phyloP scores from a whole-genome alignment of 768 basidiomycete species.

The Boletus sp. region DNA sequence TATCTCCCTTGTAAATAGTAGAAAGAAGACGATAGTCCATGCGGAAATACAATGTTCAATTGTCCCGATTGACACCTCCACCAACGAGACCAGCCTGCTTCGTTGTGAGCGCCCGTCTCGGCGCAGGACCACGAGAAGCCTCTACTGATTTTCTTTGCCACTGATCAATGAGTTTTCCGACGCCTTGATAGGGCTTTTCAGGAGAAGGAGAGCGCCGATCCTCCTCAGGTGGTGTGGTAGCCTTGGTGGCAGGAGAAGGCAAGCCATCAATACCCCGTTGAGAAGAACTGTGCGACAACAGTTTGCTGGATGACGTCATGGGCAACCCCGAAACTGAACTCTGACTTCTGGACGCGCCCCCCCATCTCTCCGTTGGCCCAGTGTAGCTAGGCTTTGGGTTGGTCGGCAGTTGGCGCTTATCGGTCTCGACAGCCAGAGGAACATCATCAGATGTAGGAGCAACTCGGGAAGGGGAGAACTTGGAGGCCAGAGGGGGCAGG shows the following conservation, averaged over 20 bases:
- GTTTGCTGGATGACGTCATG: constrained; percentile 20
- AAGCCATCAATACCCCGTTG: constrained; percentile 28
- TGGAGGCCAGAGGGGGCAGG: constrained; percentile 22
- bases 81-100: constrained; percentile 41
- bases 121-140: constrained; percentile 31
- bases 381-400: constrained; percentile 13
- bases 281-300: constrained; percentile 12
- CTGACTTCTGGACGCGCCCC: constrained; percentile 14
- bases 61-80: constrained; percentile 21
- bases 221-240: constrained; percentile 18
- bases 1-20: constrained; percentile 13
- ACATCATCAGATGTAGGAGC: constrained; percentile 9
- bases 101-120: constrained; percentile 38
- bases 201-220: constrained; percentile 57
- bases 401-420: constrained; percentile 19
- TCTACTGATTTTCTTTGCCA: constrained; percentile 84
- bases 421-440: constrained; percentile 12
- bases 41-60: constrained; percentile 15
- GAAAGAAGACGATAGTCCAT: not conserved
- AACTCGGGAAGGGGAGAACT: constrained; percentile 24
- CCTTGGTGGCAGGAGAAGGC: constrained; percentile 18
- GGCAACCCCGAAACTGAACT: constrained; percentile 24
- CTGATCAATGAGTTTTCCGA: constrained; percentile 81
- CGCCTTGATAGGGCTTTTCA: constrained; percentile 78
- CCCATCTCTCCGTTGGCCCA: constrained; percentile 18